These are phyloP conservation scores for Mortierella polycephala DNA, from an alignment of 371 early-diverging fungal genomes.

Conservation along the genomic window DNA sequence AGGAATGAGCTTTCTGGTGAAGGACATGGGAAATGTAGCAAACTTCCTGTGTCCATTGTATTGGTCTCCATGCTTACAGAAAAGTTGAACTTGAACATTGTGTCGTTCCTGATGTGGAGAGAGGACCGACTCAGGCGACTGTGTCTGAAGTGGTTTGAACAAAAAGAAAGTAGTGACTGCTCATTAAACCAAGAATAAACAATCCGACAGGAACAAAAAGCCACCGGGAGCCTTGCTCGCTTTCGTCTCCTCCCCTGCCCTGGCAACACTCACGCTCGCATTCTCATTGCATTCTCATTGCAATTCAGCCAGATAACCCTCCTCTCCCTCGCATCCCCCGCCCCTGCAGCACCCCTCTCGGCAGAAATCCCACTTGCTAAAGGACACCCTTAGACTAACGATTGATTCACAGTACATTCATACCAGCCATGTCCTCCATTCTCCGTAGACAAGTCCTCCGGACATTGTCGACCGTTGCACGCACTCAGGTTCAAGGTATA, in stretches of 20 bases:
- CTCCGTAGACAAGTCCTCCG: constrained; percentile 44
- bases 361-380: background rate
- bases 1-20: background rate
- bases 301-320: background rate
- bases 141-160: background rate
- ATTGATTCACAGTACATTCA: background rate
- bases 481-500: constrained; percentile 41
- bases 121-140: background rate
- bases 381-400: constrained; percentile 1
- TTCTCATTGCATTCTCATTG: background rate
- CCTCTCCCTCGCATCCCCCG: background rate
- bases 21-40: background rate
- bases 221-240: constrained; percentile 31
- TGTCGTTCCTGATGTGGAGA: background rate
- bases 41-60: background rate
- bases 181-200: constrained; percentile 8
- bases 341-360: background rate
- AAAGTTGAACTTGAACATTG: constrained; percentile 69
- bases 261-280: background rate
- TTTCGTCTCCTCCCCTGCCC: background rate
- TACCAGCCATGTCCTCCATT: constrained; percentile 32
- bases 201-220: constrained; percentile 10
- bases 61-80: constrained; percentile 54
- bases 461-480: constrained; percentile 18
- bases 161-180: constrained; percentile 8